These are phyloP conservation scores for Aspergillus sergii DNA, from an alignment of 2,329 filamentous ascomycete genomes.

Conservation along the genomic window DNA sequence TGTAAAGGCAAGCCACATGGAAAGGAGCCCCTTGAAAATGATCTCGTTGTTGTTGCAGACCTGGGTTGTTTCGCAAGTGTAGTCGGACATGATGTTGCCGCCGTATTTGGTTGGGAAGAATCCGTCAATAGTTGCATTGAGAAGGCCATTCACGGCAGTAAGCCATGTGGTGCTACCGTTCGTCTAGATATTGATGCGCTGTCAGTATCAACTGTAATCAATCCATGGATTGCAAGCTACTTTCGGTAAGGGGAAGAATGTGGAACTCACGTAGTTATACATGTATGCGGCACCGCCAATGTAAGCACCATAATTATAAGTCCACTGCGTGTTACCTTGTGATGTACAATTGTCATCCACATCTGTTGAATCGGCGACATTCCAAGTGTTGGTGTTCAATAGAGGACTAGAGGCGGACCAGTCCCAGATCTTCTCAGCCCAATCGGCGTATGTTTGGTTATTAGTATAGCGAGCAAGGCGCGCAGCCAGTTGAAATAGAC, in stretches of 20 bases:
- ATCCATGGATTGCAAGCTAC: not conserved
- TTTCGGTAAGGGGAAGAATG: not conserved
- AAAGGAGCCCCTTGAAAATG: constrained; percentile 72
- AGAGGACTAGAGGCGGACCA: constrained; percentile 60
- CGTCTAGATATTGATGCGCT: constrained; percentile 27
- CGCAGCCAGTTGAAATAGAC: constrained; percentile 78
- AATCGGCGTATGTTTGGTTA: constrained; percentile 66
- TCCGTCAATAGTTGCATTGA: constrained; percentile 49
- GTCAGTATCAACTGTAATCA: not conserved
- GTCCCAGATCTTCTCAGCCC: constrained; percentile 64
- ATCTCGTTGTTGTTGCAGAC: constrained; percentile 72
- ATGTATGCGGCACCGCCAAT: constrained; percentile 65
- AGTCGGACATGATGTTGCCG: constrained; percentile 63
- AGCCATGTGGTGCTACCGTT: constrained; percentile 55
- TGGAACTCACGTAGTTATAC: constrained; percentile 60
- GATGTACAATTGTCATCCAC: constrained; percentile 61
- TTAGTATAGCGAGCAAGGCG: constrained; percentile 68
- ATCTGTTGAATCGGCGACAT: constrained; percentile 67
- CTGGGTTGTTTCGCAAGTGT: constrained; percentile 62
- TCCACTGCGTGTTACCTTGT: constrained; percentile 65
- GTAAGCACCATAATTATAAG: constrained; percentile 66
- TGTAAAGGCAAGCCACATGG: constrained; percentile 65
- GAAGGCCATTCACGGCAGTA: constrained; percentile 56
- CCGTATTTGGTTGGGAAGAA: constrained; percentile 53
- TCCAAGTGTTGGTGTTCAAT: constrained; percentile 61